These are phyloP conservation scores for Cercospora sojina DNA, from an alignment of 2,329 filamentous ascomycete genomes.

Conservation along the genomic window DNA sequence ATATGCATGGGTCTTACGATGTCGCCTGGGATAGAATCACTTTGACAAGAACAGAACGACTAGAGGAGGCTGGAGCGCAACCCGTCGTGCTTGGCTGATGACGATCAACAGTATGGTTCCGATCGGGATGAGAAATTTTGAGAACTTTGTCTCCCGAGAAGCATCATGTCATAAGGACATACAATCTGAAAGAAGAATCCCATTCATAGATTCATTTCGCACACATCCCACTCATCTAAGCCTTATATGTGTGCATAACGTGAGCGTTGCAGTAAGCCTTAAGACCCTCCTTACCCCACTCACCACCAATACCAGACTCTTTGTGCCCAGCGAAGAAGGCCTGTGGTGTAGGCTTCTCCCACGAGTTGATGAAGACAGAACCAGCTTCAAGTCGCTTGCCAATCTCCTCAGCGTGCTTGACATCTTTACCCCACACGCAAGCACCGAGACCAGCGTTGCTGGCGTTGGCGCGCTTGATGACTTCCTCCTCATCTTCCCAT, in stretches of 20 bases:
- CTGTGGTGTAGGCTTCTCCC: conserved; percentile 48
- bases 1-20: not conserved
- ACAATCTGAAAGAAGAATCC: not conserved
- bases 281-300: conserved; percentile 52
- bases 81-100: not conserved
- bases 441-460: conserved; percentile 53
- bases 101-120: not conserved
- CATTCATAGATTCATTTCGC: not conserved
- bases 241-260: conserved; percentile 50
- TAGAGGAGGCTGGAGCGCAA: not conserved
- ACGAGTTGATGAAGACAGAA: conserved; percentile 57
- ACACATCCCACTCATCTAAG: conserved; percentile 1
- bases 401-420: conserved; percentile 50
- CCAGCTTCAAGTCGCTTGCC: conserved; percentile 54
- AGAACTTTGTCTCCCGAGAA: not conserved
- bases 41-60: not conserved
- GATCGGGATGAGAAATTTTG: not conserved
- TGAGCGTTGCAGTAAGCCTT: conserved; percentile 51
- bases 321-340: conserved; percentile 73
- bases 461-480: conserved; percentile 51
- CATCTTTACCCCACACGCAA: conserved; percentile 54
- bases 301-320: conserved; percentile 55
- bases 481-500: conserved; percentile 50
- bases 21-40: not conserved
- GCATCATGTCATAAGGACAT: not conserved